Evolutionary conservation across 805 yeast genomes (phyloP).

Genomic region (Kazachstania bromeliacearum): DNA sequence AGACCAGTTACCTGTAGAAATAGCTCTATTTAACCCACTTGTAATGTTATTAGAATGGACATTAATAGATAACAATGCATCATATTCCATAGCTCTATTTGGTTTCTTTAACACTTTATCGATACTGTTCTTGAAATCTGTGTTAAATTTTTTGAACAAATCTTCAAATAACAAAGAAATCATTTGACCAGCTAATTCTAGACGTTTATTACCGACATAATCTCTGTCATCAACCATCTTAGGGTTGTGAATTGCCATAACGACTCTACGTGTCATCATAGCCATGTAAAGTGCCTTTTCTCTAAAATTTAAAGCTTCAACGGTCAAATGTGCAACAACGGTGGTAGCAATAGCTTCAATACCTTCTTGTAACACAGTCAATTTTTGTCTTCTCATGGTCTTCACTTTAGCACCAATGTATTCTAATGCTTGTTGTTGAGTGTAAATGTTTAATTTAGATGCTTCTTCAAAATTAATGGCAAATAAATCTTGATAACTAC

Average conservation of each 20-base stretch:
- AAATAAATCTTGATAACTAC: slow-evolving; percentile 84
- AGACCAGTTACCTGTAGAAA: slow-evolving; percentile 98
- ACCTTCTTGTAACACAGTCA: slow-evolving; percentile 83
- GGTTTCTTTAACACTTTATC: slow-evolving; percentile 93
- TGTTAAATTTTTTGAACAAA: slow-evolving; percentile 90
- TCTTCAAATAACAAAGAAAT: slow-evolving; percentile 94
- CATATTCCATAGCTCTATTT: slow-evolving; percentile 88
- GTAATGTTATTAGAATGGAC: slow-evolving; percentile 91
- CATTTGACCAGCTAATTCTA: slow-evolving; percentile 94
- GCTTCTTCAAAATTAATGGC: slow-evolving; percentile 93
- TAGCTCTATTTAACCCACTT: slow-evolving; percentile 89
- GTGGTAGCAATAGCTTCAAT: slow-evolving; percentile 94
- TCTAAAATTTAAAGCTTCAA: slow-evolving; percentile 73
- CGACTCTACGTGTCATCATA: slow-evolving; percentile 91
- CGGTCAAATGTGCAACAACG: slow-evolving; percentile 88
- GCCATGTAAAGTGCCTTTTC: slow-evolving; percentile 93
- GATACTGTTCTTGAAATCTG: slow-evolving; percentile 87
- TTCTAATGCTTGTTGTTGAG: slow-evolving; percentile 90
- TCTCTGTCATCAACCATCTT: slow-evolving; percentile 97
- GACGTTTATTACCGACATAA: slow-evolving; percentile 94
- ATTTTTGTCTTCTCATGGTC: slow-evolving; percentile 83
- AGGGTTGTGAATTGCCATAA: slow-evolving; percentile 92
- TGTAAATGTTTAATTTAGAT: slow-evolving; percentile 70
- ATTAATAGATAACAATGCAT: slow-evolving; percentile 80
- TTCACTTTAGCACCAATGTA: slow-evolving; percentile 87